These are phyloP conservation scores for Chimonanthus salicifolius DNA, from an alignment of 164 flowering plant species.

Conservation along the genomic window DNA sequence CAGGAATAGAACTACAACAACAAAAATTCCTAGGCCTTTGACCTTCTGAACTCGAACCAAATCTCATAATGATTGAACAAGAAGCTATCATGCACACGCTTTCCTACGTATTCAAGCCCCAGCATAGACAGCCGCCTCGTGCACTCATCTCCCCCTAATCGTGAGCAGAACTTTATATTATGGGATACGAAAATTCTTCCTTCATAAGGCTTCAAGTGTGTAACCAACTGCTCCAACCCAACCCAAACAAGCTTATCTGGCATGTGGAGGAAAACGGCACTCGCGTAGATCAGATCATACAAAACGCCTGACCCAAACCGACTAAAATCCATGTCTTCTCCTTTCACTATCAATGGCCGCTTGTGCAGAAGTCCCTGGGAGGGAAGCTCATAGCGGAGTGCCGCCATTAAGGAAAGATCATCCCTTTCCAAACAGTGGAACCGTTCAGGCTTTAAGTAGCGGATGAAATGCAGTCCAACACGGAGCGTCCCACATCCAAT, in stretches of 20 bases:
- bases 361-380: constrained; percentile 82
- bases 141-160: constrained; percentile 87
- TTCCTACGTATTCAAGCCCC: constrained; percentile 78
- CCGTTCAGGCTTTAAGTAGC: constrained; percentile 56
- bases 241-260: constrained; percentile 95
- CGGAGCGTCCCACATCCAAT: constrained; percentile 97
- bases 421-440: constrained; percentile 89
- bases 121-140: constrained; percentile 53
- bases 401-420: constrained; percentile 89
- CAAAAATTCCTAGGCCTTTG: constrained; percentile 25
- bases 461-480: constrained; percentile 87
- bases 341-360: constrained; percentile 78
- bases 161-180: constrained; percentile 86
- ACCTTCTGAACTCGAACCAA: constrained; percentile 82
- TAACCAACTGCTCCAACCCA: constrained; percentile 71
- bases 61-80: constrained; percentile 93
- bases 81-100: constrained; percentile 91
- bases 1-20: neutral
- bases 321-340: constrained; percentile 89
- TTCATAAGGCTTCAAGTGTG: constrained; percentile 53
- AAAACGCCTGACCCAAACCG: constrained; percentile 52
- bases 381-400: constrained; percentile 89
- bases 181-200: constrained; percentile 93
- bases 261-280: constrained; percentile 96
- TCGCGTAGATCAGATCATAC: constrained; percentile 88